Conservation (phyloP, 1,284 basidiomycete genomes). For the Pterulicium gracile region DNA sequence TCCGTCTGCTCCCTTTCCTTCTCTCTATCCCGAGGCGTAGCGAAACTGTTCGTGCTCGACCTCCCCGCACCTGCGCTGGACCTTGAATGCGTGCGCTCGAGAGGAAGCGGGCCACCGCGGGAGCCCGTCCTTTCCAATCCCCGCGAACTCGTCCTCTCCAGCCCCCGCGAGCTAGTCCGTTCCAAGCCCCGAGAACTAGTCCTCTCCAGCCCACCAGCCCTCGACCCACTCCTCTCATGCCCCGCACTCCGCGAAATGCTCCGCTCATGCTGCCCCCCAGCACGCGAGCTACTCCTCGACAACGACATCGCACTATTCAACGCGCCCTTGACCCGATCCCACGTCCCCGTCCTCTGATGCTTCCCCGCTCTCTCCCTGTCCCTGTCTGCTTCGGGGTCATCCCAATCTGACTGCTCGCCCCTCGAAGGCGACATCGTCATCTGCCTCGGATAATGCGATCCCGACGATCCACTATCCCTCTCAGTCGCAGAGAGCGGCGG, state of each 20-base stretch:
- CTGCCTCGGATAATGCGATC: neutral
- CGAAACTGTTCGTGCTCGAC: constrained; percentile 67
- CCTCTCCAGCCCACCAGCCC: no score
- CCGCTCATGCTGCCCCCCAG: no score
- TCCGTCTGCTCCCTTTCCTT: constrained; percentile 8
- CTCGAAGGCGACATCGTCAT: neutral
- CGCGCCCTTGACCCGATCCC: neutral
- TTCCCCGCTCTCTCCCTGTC: no score
- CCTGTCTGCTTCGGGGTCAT: neutral
- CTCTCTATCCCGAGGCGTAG: constrained; percentile 44
- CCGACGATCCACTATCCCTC: neutral
- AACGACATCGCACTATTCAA: no score
- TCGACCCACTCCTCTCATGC: constrained; percentile 3
- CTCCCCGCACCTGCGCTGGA: constrained; percentile 55
- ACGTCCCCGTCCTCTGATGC: neutral
- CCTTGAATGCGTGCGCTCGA: constrained; percentile 50
- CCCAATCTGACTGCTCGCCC: neutral
- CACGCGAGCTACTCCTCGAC: constrained; percentile 1
- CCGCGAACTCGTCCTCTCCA: no score
- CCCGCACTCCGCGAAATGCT: no score
- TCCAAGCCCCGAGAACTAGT: no score
- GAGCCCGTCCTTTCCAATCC: no score
- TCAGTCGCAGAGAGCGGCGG: neutral
- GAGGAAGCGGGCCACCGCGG: no score
- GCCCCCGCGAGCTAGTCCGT: no score